Evolutionary conservation across 1,139 yeast genomes (phyloP), one percentile per base, ranked within the genome.

Genomic region (Suhomyces coccinellae): DNA sequence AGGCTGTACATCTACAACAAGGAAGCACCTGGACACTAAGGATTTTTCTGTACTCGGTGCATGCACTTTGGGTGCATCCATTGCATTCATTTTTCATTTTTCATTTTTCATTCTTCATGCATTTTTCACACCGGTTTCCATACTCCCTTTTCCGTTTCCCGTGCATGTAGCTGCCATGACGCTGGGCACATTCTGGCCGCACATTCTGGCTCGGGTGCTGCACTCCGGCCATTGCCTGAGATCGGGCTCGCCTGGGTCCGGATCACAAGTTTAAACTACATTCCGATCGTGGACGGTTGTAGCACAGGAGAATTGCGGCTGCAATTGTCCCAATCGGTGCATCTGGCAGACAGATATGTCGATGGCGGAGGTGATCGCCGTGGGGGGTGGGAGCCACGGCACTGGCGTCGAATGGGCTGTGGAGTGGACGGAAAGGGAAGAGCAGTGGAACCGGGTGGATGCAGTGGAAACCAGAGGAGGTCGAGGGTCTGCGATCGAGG

Each of bases 221-320:
- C 24, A 15, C 36, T 33, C 22, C 24, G 17, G 24, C 34, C 34
- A 32, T 32, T 22, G 34, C 22, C 22, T n/a, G 28, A 33, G 26
- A 17, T 33, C 13, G 36, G 36, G 20, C 36, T 33, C 27, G 20
- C 9, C 22, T 20, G 27, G 27, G 20, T n/a, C 36, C 36, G 27
- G 13, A 33, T 20, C 36, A 33, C 36, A 24, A 33, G 36, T n/a
- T 33, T 33, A 9, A 33, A 32, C 34, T 15, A 34, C 36, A 34
- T 34, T 34, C 36, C 36, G 36, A 34, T 34, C 36, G 17, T 22
- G 30, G 28, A 27, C 36, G 22, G 28, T 27, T 34, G 36, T 34
- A 34, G 36, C 36, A 34, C 20, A 27, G 29, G 36, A 24, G 36
- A 34, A 34, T 34, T 34, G 36, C 36, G 15, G 14, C 10, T 15